Base-by-base conservation (phyloP, 129 eudicot species). In the Flaveria brownii region DNA sequence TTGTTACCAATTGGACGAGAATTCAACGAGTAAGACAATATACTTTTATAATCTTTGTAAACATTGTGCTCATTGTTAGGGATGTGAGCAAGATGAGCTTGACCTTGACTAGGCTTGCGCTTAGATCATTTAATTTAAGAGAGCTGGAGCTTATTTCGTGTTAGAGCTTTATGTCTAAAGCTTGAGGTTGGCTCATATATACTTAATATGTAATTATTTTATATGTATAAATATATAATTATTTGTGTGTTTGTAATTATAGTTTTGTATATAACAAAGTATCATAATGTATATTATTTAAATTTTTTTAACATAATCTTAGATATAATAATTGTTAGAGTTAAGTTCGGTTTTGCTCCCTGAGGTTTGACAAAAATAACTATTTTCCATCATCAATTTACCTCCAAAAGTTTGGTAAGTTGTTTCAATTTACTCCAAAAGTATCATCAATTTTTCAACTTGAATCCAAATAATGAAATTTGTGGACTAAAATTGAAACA, bases 21-120 rank as follows among this genome's bases (percentile, higher is more conserved):
- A 45, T 94, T 93, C 71, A 87, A 85, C 30, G 98, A 90, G 98
- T 93, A 93, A 88, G 97, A 80, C 59, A 8, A 55, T 41, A 13
- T 49, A 61, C 17, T 61, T 16, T 12, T 47, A 56, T 63, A 28
- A 3, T 6, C 11, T 63, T 30, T 57, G 69, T 60, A 64, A 23
- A 57, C 11, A 4, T 5, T 30, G 51, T 9, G 30, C 23, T 43
- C 22, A 43, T 39, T 25, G 8, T 20, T 57, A 23, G 2, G 61
- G 13, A 10, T 17, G 26, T 55, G 20, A 18, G 7, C 26, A 6
- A 18, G 25, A 8, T 1, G 17, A 5, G 22, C 23, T n/a, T 4
- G 18, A 52, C 22, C 9, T n/a, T 52, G 59, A 2, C 59, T 52
- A 1, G 23, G 17, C 17, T 52, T 3, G 59, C 0, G 23, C 59